These are phyloP conservation scores for Psilocybe subaeruginosa DNA, from an alignment of 768 basidiomycete genomes.

Conservation along the genomic window DNA sequence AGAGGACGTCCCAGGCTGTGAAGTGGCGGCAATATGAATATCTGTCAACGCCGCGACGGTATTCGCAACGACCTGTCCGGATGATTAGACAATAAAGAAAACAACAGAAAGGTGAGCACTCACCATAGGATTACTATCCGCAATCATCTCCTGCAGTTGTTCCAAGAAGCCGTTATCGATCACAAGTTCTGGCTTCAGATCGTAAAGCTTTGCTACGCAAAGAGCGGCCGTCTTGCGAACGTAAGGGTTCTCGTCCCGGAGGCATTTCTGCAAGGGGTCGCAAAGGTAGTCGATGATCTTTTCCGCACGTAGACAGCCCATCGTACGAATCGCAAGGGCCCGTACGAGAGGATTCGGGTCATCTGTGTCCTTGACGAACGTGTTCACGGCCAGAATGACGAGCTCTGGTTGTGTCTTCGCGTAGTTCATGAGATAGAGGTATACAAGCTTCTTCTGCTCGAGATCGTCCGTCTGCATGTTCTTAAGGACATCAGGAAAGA, in stretches of 20 bases:
- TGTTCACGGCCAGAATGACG: slow-evolving; percentile 98
- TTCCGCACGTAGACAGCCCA: slow-evolving; percentile 96
- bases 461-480: slow-evolving; percentile 99
- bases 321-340: slow-evolving; percentile 95
- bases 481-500: slow-evolving; percentile 98
- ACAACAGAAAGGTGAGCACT: slow-evolving; percentile 13
- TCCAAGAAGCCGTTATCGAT: slow-evolving; percentile 94
- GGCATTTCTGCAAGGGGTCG: slow-evolving; percentile 88
- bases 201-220: slow-evolving; percentile 97
- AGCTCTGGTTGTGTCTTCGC: slow-evolving; percentile 99
- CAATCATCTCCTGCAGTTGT: slow-evolving; percentile 88
- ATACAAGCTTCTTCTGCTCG: slow-evolving; percentile 99
- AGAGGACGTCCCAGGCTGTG: slow-evolving; percentile 55
- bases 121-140: slow-evolving; percentile 98
- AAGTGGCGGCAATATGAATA: slow-evolving; percentile 77
- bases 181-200: slow-evolving; percentile 93
- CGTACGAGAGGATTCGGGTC: slow-evolving; percentile 97
- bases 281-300: slow-evolving; percentile 99
- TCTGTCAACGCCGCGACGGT: slow-evolving; percentile 92
- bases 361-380: slow-evolving; percentile 96
- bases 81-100: slow-evolving; percentile 1
- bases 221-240: slow-evolving; percentile 97
- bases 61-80: slow-evolving; percentile 90
- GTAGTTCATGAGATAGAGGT: slow-evolving; percentile 99
- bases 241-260: slow-evolving; percentile 96